phyloP scores from a whole-genome alignment of 495 filamentous ascomycete species.

The Daldinia loculata region DNA sequence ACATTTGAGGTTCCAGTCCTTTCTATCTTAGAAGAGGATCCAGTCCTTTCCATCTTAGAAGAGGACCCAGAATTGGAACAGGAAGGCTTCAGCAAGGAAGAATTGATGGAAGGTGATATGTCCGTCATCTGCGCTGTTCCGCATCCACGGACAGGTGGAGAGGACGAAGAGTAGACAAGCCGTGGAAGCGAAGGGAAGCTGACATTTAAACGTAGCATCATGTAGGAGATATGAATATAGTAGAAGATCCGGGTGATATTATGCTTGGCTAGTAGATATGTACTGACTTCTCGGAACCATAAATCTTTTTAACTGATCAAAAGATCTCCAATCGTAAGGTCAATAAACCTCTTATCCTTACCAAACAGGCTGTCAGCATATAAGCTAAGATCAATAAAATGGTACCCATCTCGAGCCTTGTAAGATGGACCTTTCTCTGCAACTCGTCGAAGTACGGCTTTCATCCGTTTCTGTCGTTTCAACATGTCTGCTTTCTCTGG shows the following conservation, averaged over 20 bases:
- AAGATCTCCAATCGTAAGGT: neutral
- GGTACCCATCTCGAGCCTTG: constrained; percentile 1
- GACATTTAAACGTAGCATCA: neutral
- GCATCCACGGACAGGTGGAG: neutral
- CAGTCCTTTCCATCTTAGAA: neutral
- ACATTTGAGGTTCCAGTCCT: neutral
- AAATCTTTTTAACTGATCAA: neutral
- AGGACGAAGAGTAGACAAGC: neutral
- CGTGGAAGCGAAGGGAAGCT: neutral
- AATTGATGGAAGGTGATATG: neutral
- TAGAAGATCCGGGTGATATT: neutral
- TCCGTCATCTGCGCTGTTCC: neutral
- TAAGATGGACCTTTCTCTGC: constrained; percentile 2
- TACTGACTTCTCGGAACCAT: neutral
- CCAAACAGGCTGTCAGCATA: neutral
- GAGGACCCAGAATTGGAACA: neutral
- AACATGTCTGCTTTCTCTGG: neutral
- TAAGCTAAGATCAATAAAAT: constrained; percentile 1
- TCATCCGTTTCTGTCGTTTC: neutral
- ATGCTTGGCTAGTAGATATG: neutral
- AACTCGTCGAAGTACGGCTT: constrained; percentile 1
- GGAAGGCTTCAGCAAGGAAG: neutral
- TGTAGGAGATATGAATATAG: neutral
- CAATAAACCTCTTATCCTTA: neutral
- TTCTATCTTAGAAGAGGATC: neutral